Conservation (phyloP, 108 stramenopile genomes). For the Nitzschia sp. region DNA sequence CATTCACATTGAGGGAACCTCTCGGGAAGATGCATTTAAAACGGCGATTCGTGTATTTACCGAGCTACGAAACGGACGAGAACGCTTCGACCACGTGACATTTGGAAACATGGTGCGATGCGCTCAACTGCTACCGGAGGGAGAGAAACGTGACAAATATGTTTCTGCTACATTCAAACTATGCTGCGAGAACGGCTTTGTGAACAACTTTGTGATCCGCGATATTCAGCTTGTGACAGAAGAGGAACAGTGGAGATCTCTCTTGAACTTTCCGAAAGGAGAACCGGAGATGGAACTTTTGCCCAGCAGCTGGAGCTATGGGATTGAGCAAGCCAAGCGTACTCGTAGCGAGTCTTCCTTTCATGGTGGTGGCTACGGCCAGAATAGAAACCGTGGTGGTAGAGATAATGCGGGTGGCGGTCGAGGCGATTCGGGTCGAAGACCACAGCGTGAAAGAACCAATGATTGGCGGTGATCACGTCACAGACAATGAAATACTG, state of each 20-base stretch:
- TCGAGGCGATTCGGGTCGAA: too few species aligned
- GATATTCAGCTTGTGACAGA: conserved; percentile 29
- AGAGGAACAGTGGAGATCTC: conserved; percentile 26
- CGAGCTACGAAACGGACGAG: conserved; percentile 14
- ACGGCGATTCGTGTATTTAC: conserved; percentile 40
- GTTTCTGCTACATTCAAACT: conserved; percentile 37
- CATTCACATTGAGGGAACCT: conserved; percentile 4
- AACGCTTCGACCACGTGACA: conserved; percentile 50
- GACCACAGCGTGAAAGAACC: too few species aligned
- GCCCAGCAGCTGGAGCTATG: conserved; percentile 18
- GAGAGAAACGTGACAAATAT: conserved; percentile 37
- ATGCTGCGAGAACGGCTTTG: conserved; percentile 39
- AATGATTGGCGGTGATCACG: too few species aligned
- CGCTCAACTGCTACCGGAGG: conserved; percentile 37
- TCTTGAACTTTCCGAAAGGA: conserved; percentile 13
- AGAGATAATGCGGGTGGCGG: too few species aligned
- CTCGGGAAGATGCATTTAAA: conserved; percentile 39
- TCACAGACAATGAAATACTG: too few species aligned
- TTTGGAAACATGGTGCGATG: conserved; percentile 48
- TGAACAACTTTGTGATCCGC: conserved; percentile 42
- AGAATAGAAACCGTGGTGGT: too few species aligned
- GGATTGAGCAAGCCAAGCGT: background rate
- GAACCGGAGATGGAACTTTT: conserved; percentile 24
- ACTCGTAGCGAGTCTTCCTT: too few species aligned
- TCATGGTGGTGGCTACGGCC: too few species aligned